Evolutionary conservation across 352 stramenopile genomes (phyloP), one percentile per base, ranked within the genome.

Genomic region (Phytopythium delawarense): DNA sequence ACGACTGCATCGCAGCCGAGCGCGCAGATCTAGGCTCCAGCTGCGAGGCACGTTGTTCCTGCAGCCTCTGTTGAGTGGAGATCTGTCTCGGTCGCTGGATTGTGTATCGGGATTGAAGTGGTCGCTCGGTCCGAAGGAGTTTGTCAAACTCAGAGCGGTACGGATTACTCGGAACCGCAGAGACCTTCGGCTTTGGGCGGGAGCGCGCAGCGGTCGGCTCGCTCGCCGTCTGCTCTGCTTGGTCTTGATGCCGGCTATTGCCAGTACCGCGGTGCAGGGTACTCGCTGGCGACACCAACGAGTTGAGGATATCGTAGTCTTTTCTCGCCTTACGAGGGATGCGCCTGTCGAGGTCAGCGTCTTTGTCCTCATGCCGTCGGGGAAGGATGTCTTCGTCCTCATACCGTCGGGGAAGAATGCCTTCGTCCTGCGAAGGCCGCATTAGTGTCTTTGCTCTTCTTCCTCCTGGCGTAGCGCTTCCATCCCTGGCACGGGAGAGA

Each of bases 241-340:
- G 66, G 20, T 35, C 63, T 32, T 20, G 51, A 2, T 13, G 35
- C 12, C 35, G 20, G 4, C 16, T 42, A n/a, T 57, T 32, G 16
- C 34, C 15, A 32, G 3, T 1, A 1, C 6, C 12, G 21, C 32
- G 51, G 15, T 32, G 32, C 16, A n/a, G 4, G 7, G 20, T 21
- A 20, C 51, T 57, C 1, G 48, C 48, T 8, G 48, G 48, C 1
- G 63, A 61, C 1, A 80, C 64, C 11, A 78, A 62, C 15, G 73
- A 79, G 51, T 84, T 69, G 37, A 81, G 65, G 61, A 79, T 71
- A 28, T 81, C 66, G 45, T 80, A 79, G 5, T 66, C 42, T 13
- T 35, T 60, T 44, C 65, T 58, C 23, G 54, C 21, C 44, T 62
- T 61, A 16, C 32, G 54, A 59, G 34, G 37, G 21, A 49, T 54